A percentile compares a stretch with the other conserved stretches of the same genome.
Evolutionary conservation across 1,139 yeast genomes (phyloP).

Genomic region (Yamadazyma membranifaciens): DNA sequence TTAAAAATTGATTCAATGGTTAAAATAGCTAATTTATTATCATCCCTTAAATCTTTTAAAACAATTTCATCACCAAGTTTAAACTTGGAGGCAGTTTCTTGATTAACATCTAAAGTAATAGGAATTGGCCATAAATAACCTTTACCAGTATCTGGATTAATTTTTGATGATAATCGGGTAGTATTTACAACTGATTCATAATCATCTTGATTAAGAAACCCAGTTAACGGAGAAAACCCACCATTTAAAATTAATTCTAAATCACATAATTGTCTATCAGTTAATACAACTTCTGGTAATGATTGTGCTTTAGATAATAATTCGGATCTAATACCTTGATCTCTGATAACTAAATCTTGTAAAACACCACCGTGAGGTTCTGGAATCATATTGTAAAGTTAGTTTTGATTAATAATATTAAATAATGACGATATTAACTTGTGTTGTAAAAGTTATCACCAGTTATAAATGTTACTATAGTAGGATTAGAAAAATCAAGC

Average conservation of each 20-base stretch:
- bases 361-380: slow-evolving; percentile 89
- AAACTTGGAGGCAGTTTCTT: slow-evolving; percentile 48
- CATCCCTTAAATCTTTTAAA: slow-evolving; percentile 81
- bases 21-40: slow-evolving; percentile 74
- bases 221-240: slow-evolving; percentile 90
- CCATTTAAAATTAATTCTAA: slow-evolving; percentile 88
- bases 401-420: background rate
- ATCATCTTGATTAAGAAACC: slow-evolving; percentile 80
- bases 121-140: slow-evolving; percentile 94
- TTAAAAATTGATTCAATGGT: slow-evolving; percentile 75
- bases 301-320: slow-evolving; percentile 52
- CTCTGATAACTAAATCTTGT: slow-evolving; percentile 84
- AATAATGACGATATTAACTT: too few species aligned
- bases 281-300: slow-evolving; percentile 56
- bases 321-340: slow-evolving; percentile 55
- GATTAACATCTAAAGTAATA: slow-evolving; percentile 77
- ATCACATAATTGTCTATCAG: slow-evolving; percentile 92
- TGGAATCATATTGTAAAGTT: slow-evolving; percentile 44
- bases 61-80: slow-evolving; percentile 63
- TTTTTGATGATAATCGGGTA: slow-evolving; percentile 61
- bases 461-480: background rate
- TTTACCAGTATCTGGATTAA: slow-evolving; percentile 31
- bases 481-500: background rate
- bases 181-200: slow-evolving; percentile 77
- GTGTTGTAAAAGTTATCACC: too few species aligned